Conservation (phyloP, 495 filamentous ascomycete species). For the Umbilicaria muhlenbergii region DNA sequence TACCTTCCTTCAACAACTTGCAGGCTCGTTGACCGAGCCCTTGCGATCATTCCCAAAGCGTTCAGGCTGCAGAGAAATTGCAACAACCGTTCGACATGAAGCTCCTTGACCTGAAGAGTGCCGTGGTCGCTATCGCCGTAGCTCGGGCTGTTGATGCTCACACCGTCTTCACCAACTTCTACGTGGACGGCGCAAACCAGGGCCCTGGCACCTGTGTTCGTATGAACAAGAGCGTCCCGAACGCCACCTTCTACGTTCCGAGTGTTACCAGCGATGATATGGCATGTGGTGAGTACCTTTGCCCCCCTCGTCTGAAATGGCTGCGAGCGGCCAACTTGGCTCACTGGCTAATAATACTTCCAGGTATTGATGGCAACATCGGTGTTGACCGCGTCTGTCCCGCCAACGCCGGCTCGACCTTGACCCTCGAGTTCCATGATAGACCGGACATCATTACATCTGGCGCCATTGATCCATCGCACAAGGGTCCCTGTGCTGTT, state of each 20-base stretch:
- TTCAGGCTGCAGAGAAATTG: neutral
- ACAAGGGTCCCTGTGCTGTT: constrained; percentile 56
- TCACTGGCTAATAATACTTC: neutral
- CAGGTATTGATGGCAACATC: constrained; percentile 39
- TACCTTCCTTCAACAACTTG: too few species aligned
- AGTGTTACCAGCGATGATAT: constrained; percentile 39
- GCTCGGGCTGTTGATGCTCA: constrained; percentile 30
- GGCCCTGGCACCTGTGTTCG: constrained; percentile 56
- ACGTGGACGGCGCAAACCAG: constrained; percentile 44
- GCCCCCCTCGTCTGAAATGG: neutral
- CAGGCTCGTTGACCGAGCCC: constrained; percentile 8
- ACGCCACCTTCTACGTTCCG: constrained; percentile 35
- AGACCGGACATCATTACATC: constrained; percentile 39
- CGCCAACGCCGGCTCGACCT: constrained; percentile 31
- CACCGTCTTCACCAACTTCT: constrained; percentile 51
- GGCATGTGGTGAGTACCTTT: constrained; percentile 45
- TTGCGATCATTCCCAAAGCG: neutral
- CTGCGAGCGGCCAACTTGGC: neutral
- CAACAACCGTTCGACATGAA: constrained; percentile 1
- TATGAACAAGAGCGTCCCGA: constrained; percentile 35
- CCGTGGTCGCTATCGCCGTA: constrained; percentile 8
- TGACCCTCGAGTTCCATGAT: constrained; percentile 48
- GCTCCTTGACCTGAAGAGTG: neutral
- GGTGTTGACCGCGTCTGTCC: constrained; percentile 43
- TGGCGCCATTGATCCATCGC: constrained; percentile 41